Base-by-base conservation (phyloP, 352 stramenopile species). In the Bremia lactucae region DNA sequence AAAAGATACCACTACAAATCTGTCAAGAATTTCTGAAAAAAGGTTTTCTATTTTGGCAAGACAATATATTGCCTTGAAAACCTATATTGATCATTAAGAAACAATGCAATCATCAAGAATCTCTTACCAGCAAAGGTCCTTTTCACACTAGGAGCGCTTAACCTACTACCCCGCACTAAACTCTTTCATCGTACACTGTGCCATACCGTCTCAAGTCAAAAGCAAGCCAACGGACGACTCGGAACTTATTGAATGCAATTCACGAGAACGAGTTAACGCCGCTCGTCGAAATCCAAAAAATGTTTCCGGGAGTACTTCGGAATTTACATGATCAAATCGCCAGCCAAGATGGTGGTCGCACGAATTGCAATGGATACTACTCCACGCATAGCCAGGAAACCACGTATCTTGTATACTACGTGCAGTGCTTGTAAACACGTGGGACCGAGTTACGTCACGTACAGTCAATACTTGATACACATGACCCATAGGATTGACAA, bases 381-480 rank as follows among this genome's bases (percentile, higher is more conserved):
- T 88, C 80, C 80, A 92, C 19, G 72, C 47, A 46, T 87, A 92
- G 3, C 75, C 74, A 1, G 69, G 55, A 44, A 90, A 92, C 80
- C 80, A 92, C 29, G 70, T 83, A 46, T 88, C 77, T 24, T 85
- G 38, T 0, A 66, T 76, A 35, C 65, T 83, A 1, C 51, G 67
- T 10, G 31, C 33, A n/a, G 55, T 49, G 39, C 78, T 61, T 7
- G 80, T 53, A 25, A 76, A 59, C 10, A 85, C 53, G 22, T 63
- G 53, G 16, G 62, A 58, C 6, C 34, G 46, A 15, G 75, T 34
- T 3, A 92, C 66, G 1, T 70, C 52, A 1, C 66, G 60, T 36
- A 92, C 51, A 28, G 80, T 90, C 49, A 92, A 64, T 22, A 90
- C 68, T 59, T 92, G 80, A 42, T 82, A 83, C 3, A 90, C 78